A percentile compares a stretch with the other conserved stretches of the same genome.
These are phyloP conservation scores for Papilionanthe hybrid DNA, from an alignment of 116 monocot genomes.

Conservation along the genomic window DNA sequence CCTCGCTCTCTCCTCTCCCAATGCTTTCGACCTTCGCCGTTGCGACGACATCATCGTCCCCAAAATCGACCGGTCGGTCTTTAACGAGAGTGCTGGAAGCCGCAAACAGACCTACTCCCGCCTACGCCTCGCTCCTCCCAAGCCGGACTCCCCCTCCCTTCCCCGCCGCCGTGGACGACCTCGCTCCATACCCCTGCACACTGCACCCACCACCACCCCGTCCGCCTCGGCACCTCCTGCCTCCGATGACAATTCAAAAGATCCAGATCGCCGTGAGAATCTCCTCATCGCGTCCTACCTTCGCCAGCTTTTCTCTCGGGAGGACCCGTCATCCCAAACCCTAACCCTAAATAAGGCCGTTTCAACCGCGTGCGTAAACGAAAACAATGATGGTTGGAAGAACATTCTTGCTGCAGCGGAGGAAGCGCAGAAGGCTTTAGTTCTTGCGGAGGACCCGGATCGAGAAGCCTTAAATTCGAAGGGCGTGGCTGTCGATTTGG, in stretches of 20 bases:
- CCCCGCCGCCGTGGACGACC: constrained; percentile 13
- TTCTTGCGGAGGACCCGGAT: constrained; percentile 18
- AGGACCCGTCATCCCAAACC: constrained; percentile 9
- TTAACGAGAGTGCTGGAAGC: constrained; percentile 98
- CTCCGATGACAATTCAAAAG: constrained; percentile 11
- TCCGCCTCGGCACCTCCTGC: not conserved
- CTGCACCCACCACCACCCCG: constrained; percentile 22
- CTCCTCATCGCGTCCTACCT: constrained; percentile 52
- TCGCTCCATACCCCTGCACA: constrained; percentile 11
- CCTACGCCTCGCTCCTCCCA: constrained; percentile 63
- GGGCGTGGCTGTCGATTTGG: constrained; percentile 60
- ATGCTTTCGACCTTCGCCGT: constrained; percentile 36
- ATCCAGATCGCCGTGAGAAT: constrained; percentile 47
- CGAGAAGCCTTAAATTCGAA: constrained; percentile 43
- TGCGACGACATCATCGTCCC: constrained; percentile 55
- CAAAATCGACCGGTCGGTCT: constrained; percentile 92
- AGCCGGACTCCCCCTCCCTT: constrained; percentile 18
- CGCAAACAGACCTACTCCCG: constrained; percentile 98
- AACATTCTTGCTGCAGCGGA: not conserved
- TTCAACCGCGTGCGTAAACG: not conserved
- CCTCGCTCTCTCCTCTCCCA: constrained; percentile 49
- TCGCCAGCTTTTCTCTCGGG: constrained; percentile 41
- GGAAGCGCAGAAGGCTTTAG: constrained; percentile 11
- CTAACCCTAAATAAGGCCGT: constrained; percentile 11
- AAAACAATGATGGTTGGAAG: constrained; percentile 14